Evolutionary conservation across 805 yeast species (phyloP).

Genomic region (Yarrowia porcina): DNA sequence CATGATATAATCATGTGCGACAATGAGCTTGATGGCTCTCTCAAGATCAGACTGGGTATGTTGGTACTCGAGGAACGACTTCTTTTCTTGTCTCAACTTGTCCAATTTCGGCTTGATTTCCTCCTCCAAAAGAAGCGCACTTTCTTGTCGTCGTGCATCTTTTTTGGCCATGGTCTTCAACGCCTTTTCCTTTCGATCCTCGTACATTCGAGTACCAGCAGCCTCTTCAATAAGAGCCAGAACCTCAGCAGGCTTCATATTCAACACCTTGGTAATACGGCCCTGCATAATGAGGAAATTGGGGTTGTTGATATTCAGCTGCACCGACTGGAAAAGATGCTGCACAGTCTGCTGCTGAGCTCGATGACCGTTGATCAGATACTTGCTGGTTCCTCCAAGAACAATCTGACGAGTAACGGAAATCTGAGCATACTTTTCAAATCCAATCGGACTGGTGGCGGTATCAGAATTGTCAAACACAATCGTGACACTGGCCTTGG

Average conservation of each 20-base stretch:
- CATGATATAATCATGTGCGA: conserved; percentile 67
- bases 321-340: conserved; percentile 89
- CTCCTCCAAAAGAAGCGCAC: conserved; percentile 65
- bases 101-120: conserved; percentile 93
- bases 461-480: conserved; percentile 86
- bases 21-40: conserved; percentile 64
- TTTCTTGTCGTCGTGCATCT: conserved; percentile 78
- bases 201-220: conserved; percentile 95
- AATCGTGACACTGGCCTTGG: conserved; percentile 93
- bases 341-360: conserved; percentile 93
- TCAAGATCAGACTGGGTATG: conserved; percentile 79
- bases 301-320: conserved; percentile 93
- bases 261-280: conserved; percentile 91
- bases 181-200: conserved; percentile 88
- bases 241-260: conserved; percentile 92
- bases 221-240: conserved; percentile 94
- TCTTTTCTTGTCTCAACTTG: conserved; percentile 73
- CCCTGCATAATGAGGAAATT: conserved; percentile 99
- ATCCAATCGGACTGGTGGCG: conserved; percentile 79
- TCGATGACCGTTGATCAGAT: conserved; percentile 89
- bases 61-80: conserved; percentile 80
- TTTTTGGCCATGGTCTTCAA: conserved; percentile 88
- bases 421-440: conserved; percentile 69
- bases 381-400: conserved; percentile 88
- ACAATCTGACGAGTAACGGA: conserved; percentile 89